Base-by-base conservation (phyloP, 768 basidiomycete genomes). In the Kwoniella shandongensis region DNA sequence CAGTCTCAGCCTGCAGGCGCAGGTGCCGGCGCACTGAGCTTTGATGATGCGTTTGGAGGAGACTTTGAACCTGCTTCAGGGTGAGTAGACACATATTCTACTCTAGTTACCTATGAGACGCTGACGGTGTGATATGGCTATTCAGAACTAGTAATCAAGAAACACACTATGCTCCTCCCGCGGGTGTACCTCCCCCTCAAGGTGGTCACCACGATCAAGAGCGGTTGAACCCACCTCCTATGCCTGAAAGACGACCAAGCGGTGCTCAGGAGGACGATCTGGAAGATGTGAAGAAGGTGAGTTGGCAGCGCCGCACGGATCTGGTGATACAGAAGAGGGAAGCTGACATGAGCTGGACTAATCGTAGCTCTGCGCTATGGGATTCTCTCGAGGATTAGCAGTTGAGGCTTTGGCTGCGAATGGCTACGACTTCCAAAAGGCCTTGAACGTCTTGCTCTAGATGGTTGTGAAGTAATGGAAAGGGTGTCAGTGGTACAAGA, bases 281-380 rank as follows among this genome's bases (percentile, higher is more conserved):
- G 18, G 70, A 73, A 48, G 73, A 76, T 55, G 75, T 76, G 5
- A 76, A 76, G 56, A 74, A 72, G 65, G 73, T 73, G 40, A 52
- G 75, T 79, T 5, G 77, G 80, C 40, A 8, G 22, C 11, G 42
- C 22, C 25, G n/a, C 10, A 45, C 29, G 20, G 39, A n/a, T 18
- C 38, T 38, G 3, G 36, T 27, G 32, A 45, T 49, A 48, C 18
- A 11, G 38, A 36, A 32, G 56, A 29, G 12, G 36, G 12, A 85
- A 85, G 26, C 88, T 88, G 61, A 26, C 25, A 88, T 12, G 85
- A 86, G 60, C 79, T 85, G 1, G 40, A 6, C 12, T 44, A 87
- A 92, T 20, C 85, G 69, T 85, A 88, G 70, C 79, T 98, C 38
- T 85, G 85, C 44, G 83, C 82, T 18, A 96, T 97, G 92, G 94